Conservation (phyloP, 1,284 basidiomycete genomes). For the Rhodotorula sp. region DNA sequence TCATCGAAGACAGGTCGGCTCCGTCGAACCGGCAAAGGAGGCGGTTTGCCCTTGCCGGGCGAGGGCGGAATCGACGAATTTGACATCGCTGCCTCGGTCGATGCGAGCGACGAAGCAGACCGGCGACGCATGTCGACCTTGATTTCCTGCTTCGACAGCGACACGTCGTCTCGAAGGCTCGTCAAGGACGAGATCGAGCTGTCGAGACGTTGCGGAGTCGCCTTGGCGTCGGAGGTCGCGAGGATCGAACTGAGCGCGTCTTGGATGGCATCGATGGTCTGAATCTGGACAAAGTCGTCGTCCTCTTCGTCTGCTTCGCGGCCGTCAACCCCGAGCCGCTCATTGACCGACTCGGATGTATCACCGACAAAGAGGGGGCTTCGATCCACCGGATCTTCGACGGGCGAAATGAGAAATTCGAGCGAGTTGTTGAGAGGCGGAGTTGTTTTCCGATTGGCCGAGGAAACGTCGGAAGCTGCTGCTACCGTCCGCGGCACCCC, state of each 20-base stretch:
- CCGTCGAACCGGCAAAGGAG: neutral
- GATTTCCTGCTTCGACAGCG: neutral
- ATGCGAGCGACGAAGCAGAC: neutral
- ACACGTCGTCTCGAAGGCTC: neutral
- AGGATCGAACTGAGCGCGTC: constrained; percentile 85
- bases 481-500: too few species aligned
- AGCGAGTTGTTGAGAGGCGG: constrained; percentile 26
- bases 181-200: neutral
- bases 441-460: neutral
- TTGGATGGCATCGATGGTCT: constrained; percentile 88
- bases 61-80: neutral
- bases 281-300: constrained; percentile 61
- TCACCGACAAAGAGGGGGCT: constrained; percentile 40
- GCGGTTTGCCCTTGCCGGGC: neutral
- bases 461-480: too few species aligned
- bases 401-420: constrained; percentile 38
- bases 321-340: neutral
- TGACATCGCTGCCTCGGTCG: neutral
- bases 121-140: too few species aligned
- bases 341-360: neutral
- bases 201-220: neutral
- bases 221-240: constrained; percentile 16
- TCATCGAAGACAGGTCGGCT: constrained; percentile 50
- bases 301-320: constrained; percentile 41
- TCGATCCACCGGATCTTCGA: constrained; percentile 12